Base-by-base conservation (phyloP, 257 asterid genomes). In the Buddleja alternifolia region DNA sequence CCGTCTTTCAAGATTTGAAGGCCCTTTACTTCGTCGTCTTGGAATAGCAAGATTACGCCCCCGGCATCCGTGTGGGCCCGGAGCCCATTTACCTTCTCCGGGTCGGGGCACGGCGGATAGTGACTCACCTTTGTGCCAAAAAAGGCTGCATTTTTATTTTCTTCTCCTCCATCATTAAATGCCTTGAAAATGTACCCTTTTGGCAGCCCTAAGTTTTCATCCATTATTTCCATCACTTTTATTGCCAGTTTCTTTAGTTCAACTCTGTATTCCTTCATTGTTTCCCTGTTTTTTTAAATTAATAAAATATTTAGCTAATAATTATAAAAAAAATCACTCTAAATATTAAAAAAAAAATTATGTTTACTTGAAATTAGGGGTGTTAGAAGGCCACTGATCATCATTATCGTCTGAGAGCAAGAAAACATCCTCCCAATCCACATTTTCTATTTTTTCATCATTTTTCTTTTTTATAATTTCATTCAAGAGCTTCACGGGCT, bases 51-150 rank as follows among this genome's bases (percentile, higher is more conserved):
- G 83, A 91, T 77, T 0, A 91, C 86, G 3, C 97, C 97, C 7
- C 97, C 96, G 0, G 97, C 97, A 25, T 91, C 96, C 1, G 97
- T 91, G 88, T 91, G 97, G 54, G 97, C 96, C 32, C 97, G 81
- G 14, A 91, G 91, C 21, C 92, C 97, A 16, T 60, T 84, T 5
- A 84, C 83, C 67, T 58, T 85, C 0, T 89, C 87, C 0, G 97
- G 96, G 58, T 69, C 66, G 9, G 97, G 92, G 61, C 97, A 91
- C 0, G 95, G 95, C 0, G 97, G 97, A 64, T 91, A 91, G 71
- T 89, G 97, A 79, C 97, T 91, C 24, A 91, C 88, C 67, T 91
- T 91, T n/a, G 96, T 91, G 20, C 96, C 97, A 6, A 89, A 91
- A 69, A 91, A 89, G 51, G 97, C 96, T 0, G 57, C 32, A 4